Percentiles rank a stretch among this genome's conserved stretches.
phyloP scores from a whole-genome alignment of 2,329 filamentous ascomycete species.

The Penicillium thymicola region DNA sequence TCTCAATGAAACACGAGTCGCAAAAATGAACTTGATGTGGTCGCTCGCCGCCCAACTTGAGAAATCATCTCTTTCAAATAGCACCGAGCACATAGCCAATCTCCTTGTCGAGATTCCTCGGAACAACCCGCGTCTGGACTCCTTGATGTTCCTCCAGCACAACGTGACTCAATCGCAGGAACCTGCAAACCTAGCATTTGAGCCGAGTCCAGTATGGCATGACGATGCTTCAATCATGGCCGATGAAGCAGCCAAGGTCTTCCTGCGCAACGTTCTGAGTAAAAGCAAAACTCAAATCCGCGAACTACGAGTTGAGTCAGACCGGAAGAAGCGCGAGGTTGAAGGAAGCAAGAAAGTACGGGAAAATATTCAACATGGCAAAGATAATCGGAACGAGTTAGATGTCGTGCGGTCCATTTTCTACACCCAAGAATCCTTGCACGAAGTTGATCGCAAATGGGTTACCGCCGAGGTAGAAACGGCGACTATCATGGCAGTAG shows the following conservation, averaged over 20 bases:
- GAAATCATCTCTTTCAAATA: constrained; percentile 70
- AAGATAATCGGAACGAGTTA: constrained; percentile 84
- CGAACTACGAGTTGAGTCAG: constrained; percentile 76
- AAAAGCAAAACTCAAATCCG: constrained; percentile 84
- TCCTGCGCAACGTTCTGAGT: constrained; percentile 82
- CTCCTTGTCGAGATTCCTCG: constrained; percentile 77
- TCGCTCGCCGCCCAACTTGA: constrained; percentile 75
- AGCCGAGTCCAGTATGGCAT: constrained; percentile 95
- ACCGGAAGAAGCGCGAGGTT: constrained; percentile 82
- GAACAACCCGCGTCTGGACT: constrained; percentile 85
- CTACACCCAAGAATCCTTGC: constrained; percentile 75
- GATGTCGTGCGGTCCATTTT: constrained; percentile 82
- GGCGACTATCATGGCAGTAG: constrained; percentile 82
- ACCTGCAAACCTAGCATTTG: constrained; percentile 78
- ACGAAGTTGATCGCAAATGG: constrained; percentile 77
- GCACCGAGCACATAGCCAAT: constrained; percentile 67
- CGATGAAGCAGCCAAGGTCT: constrained; percentile 84
- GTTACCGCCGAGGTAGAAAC: constrained; percentile 91
- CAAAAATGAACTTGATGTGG: constrained; percentile 84
- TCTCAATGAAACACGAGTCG: constrained; percentile 81
- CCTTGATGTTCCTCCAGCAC: constrained; percentile 96
- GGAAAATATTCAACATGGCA: constrained; percentile 74
- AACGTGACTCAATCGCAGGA: constrained; percentile 82
- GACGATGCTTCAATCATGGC: constrained; percentile 84
- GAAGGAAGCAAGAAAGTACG: constrained; percentile 72